Conservation (phyloP, 140 eudicot genomes). For the Senecio squalidus region DNA sequence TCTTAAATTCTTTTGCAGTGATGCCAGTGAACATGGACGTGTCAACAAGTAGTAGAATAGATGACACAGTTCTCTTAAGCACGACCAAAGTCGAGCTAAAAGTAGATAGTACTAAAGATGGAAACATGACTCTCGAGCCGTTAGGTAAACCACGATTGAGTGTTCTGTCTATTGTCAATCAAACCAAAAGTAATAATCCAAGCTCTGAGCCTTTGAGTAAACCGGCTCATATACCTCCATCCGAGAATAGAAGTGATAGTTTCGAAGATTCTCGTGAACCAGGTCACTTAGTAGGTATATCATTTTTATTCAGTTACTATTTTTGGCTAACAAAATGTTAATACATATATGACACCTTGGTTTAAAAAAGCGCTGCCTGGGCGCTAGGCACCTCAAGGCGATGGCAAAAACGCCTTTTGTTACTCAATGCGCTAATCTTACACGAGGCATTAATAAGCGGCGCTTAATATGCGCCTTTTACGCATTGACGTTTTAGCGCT, state of each 20-base stretch:
- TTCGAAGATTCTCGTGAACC: background rate
- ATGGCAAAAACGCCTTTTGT: too few relatives aligned
- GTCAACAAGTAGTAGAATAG: constrained; percentile 1
- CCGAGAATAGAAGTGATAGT: background rate
- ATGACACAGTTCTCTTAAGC: constrained; percentile 8
- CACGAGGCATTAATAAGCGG: too few relatives aligned
- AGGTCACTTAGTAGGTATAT: constrained; percentile 7
- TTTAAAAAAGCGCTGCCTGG: too few relatives aligned
- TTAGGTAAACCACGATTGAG: background rate
- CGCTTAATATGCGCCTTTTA: too few relatives aligned
- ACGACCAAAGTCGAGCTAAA: constrained; percentile 4
- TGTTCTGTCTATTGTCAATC: too few relatives aligned
- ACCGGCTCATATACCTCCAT: background rate
- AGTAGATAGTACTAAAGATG: constrained; percentile 1
- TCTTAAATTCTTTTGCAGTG: constrained; percentile 11
- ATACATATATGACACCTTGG: too few relatives aligned
- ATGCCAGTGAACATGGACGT: constrained; percentile 20
- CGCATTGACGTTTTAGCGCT: too few relatives aligned
- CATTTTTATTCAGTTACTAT: background rate
- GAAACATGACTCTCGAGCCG: background rate
- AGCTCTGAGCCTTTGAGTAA: background rate
- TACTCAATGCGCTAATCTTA: too few relatives aligned
- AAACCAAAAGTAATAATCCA: background rate
- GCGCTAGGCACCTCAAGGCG: too few relatives aligned
- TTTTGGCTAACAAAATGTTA: too few relatives aligned